Base-by-base conservation (phyloP, 805 yeast species). In the Candida nitratophila region DNA sequence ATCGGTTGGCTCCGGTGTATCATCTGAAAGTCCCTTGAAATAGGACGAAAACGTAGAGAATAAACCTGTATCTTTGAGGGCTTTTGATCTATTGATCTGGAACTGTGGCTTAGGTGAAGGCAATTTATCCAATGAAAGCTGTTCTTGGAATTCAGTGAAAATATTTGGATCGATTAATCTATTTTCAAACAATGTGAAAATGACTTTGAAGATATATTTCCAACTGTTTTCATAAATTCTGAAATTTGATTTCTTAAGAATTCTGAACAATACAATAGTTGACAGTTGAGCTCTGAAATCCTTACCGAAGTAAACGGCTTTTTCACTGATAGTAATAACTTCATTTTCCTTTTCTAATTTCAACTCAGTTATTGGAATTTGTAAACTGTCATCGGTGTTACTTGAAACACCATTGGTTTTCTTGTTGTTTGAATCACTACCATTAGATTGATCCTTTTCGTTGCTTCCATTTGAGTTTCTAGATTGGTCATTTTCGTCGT, bases 221-320 rank as follows among this genome's bases (percentile, higher is more conserved):
- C 96, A 89, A 26, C 29, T 37, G 11, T 66, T 57, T 19, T 59
- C 47, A 3, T 81, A 63, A 6, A 79, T 72, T 33, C 64, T 61
- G 42, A 75, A 70, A 21, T 71, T 70, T 27, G 79, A 79, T 50
- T 79, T 76, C 50, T 79, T 77, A 27, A 86, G 64, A 29, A 91
- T 76, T 49, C 95, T 72, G 69, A 91, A 89, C 40, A 91, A 68
- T 1, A 91, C 91, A 41, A 90, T 89, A 2, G 89, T 74, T 12
- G 96, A 83, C 48, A 91, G 67, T 58, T 95, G 99, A 0, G 96
- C 96, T 56, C 90, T 88, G 66, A 87, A 86, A 56, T 89, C 93
- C 40, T 83, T 73, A 7, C 99, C 99, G 58, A 93, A 82, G 60
- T 82, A 74, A 15, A 89, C 87, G 0, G 96, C 78, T 43, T 79